A percentile compares a stretch with the other conserved stretches of the same genome.
These are phyloP conservation scores for Lathyrus tuberosus DNA, from an alignment of 306 rosid genomes.

Conservation along the genomic window DNA sequence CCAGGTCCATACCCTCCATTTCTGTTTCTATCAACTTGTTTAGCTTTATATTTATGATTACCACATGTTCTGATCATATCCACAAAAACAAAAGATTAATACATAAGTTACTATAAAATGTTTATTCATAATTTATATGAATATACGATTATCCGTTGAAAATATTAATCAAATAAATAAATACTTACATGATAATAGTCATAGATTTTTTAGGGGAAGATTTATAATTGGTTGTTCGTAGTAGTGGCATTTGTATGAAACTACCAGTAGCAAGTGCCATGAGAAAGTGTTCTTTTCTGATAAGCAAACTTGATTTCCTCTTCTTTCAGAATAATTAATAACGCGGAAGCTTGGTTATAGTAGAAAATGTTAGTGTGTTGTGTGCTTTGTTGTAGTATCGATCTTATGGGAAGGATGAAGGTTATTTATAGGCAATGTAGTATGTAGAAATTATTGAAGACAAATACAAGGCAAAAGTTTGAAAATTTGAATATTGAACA, in stretches of 20 bases:
- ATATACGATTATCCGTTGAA: too few species aligned
- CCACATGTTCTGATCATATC: too few species aligned
- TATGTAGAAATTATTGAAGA: background rate
- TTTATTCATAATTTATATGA: too few species aligned
- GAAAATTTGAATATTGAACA: too few species aligned
- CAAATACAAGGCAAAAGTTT: too few species aligned
- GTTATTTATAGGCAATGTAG: background rate
- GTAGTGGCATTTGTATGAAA: background rate
- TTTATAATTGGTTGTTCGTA: background rate
- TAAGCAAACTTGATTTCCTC: background rate
- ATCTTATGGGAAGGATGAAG: background rate
- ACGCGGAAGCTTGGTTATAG: background rate
- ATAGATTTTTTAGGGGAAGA: background rate
- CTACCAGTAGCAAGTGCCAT: constrained; percentile 6
- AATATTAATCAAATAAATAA: too few species aligned
- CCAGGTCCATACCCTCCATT: background rate
- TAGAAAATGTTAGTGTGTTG: background rate
- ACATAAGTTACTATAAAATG: too few species aligned
- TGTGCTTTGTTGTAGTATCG: background rate
- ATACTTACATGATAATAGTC: background rate
- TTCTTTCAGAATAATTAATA: background rate
- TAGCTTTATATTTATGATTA: too few species aligned
- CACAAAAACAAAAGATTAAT: too few species aligned
- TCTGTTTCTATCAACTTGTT: too few species aligned
- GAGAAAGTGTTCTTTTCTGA: background rate